A percentile compares a stretch with the other conserved stretches of the same genome.
phyloP scores from a whole-genome alignment of 129 eudicot species.

The Lactuca saligna region DNA sequence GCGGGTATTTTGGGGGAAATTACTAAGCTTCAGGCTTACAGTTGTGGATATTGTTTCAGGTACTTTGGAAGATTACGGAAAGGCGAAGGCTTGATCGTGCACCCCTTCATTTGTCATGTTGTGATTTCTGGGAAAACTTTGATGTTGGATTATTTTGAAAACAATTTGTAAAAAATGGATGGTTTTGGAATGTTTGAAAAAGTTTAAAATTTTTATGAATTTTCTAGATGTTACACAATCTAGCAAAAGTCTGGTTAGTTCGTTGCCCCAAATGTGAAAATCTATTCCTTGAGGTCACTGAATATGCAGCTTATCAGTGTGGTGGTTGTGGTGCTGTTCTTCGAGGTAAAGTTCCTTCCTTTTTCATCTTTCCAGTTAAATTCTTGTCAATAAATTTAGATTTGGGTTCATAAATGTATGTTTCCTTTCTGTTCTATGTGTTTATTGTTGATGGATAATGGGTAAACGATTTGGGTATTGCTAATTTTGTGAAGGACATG shows the following conservation, averaged over 20 bases:
- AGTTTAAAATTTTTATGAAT: too few relatives aligned
- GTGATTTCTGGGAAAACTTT: too few relatives aligned
- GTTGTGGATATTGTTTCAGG: too few relatives aligned
- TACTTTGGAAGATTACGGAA: too few relatives aligned
- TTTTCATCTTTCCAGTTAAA: constrained; percentile 8
- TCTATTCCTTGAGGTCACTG: constrained; percentile 66
- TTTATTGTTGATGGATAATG: constrained; percentile 11
- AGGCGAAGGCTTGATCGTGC: too few relatives aligned
- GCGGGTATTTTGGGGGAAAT: too few relatives aligned
- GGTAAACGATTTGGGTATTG: constrained; percentile 15
- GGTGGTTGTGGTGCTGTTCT: constrained; percentile 87
- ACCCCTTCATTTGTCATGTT: too few relatives aligned
- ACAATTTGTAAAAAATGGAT: too few relatives aligned
- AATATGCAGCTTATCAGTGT: constrained; percentile 66
- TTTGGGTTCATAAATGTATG: constrained; percentile 20
- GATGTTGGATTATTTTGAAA: too few relatives aligned
- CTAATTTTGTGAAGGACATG: constrained; percentile 19
- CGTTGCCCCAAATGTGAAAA: constrained; percentile 77
- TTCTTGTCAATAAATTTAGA: constrained; percentile 6
- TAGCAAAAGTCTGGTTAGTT: constrained; percentile 57
- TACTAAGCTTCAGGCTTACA: too few relatives aligned
- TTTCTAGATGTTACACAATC: too few relatives aligned
- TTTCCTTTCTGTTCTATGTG: background rate
- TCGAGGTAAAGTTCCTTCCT: constrained; percentile 43
- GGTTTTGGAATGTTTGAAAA: too few relatives aligned